Conservation (phyloP, 2,329 filamentous ascomycete genomes). For the Neonectria neomacrospora region DNA sequence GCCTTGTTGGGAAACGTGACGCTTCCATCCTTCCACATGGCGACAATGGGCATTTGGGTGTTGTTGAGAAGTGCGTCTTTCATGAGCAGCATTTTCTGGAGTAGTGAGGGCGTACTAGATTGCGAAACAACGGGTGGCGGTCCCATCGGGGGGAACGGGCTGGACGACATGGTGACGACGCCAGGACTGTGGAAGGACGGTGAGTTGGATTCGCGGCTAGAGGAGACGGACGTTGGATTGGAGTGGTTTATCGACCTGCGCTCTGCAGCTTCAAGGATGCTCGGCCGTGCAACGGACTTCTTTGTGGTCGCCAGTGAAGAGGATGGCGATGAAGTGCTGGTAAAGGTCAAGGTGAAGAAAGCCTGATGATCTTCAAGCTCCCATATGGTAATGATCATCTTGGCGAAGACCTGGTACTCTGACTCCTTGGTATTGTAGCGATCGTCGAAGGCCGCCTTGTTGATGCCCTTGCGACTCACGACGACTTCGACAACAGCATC, state of each 20-base stretch:
- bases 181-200: constrained; percentile 63
- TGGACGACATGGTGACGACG: constrained; percentile 62
- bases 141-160: constrained; percentile 74
- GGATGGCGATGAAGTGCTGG: constrained; percentile 61
- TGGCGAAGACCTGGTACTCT: constrained; percentile 65
- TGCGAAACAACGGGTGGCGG: constrained; percentile 67
- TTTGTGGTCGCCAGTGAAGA: constrained; percentile 48
- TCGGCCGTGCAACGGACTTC: constrained; percentile 54
- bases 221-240: constrained; percentile 59
- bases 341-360: constrained; percentile 82
- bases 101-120: constrained; percentile 70
- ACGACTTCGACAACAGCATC: constrained; percentile 77
- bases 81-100: constrained; percentile 78
- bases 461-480: constrained; percentile 62
- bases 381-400: constrained; percentile 83
- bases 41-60: constrained; percentile 78
- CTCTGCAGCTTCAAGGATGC: constrained; percentile 59
- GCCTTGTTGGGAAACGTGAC: constrained; percentile 80
- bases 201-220: constrained; percentile 60
- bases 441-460: constrained; percentile 52
- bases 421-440: constrained; percentile 50
- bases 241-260: constrained; percentile 57
- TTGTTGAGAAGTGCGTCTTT: constrained; percentile 83
- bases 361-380: constrained; percentile 72
- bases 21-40: constrained; percentile 84